A percentile compares a stretch with the other conserved stretches of the same genome.
phyloP scores from a whole-genome alignment of 1,284 basidiomycete species.

The Sporisorium graminicola region DNA sequence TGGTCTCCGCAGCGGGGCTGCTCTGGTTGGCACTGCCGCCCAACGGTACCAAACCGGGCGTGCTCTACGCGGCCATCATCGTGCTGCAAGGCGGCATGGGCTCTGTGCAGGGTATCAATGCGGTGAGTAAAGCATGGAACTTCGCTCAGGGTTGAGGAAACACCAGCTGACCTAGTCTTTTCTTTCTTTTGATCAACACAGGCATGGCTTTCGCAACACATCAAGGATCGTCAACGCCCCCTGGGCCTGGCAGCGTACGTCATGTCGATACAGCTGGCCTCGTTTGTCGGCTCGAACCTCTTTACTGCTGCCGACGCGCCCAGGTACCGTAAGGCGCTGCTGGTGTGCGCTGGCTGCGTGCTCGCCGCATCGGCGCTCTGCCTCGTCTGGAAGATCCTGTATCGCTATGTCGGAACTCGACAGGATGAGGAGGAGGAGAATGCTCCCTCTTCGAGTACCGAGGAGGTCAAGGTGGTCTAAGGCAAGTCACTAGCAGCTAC shows the following conservation, averaged over 20 bases:
- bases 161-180: background rate
- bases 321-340: background rate
- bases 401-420: background rate
- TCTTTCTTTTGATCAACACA: background rate
- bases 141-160: no score
- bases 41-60: background rate
- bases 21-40: slow-evolving; percentile 1
- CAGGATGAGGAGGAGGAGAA: background rate
- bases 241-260: slow-evolving; percentile 4
- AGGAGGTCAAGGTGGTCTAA: slow-evolving; percentile 1
- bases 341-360: background rate
- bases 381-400: background rate
- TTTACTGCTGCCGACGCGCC: slow-evolving; percentile 1
- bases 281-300: slow-evolving; percentile 2
- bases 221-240: slow-evolving; percentile 3
- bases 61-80: background rate
- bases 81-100: slow-evolving; percentile 4
- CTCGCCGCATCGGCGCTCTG: background rate
- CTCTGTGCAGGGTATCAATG: slow-evolving; percentile 4
- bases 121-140: no score
- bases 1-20: background rate
- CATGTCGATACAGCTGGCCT: background rate
- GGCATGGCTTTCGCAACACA: slow-evolving; percentile 3
- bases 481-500: no score
- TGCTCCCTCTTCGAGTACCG: background rate